Base-by-base conservation (phyloP, 2,329 filamentous ascomycete species). In the Lachnellula occidentalis region DNA sequence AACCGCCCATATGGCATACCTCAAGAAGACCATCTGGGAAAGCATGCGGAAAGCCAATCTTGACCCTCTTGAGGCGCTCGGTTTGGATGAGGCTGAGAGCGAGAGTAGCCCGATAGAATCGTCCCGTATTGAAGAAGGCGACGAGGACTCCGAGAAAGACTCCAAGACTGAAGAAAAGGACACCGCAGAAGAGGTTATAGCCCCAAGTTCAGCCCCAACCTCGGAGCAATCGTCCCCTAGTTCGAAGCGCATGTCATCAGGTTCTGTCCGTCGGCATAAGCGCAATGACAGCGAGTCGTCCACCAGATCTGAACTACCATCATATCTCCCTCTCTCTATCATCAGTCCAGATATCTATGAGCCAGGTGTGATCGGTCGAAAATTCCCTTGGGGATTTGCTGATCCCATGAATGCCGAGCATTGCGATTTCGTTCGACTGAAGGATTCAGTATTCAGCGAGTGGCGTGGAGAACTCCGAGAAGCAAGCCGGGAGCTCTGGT, bases 341-440 rank as follows among this genome's bases (percentile, higher is more conserved):
- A 87, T 99, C 69, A 96, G 90, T 58, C 94, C 94, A 0, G 94
- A 99, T 70, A 81, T 89, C 42, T 95, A 97, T 72, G 89, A 95
- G 65, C 86, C 86, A 8, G 82, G 80, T 34, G 77, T 88, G 15
- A 75, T 95, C 57, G 94, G 94, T 45, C 88, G 94, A 57, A 86
- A 87, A 61, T 99, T 97, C 70, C 89, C 94, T 0, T 99, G 94
- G 94, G 94, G 94, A 6, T 95, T 96, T 64, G 94, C 94, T 4
- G 90, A 97, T 67, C 94, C 94, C 0, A 92, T 94, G 75, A 86
- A 97, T 66, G 79, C 85, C 31, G 83, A 88, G 64, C 94, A 99
- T 74, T 99, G 94, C 73, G 94, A 99, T 72, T 99, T 96, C 71
- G 78, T 88, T 53, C 86, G 87, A 58, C 80, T 99, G 62, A 94